Base-by-base conservation (phyloP, 2,329 filamentous ascomycete species). In the Fusarium staphyleae region DNA sequence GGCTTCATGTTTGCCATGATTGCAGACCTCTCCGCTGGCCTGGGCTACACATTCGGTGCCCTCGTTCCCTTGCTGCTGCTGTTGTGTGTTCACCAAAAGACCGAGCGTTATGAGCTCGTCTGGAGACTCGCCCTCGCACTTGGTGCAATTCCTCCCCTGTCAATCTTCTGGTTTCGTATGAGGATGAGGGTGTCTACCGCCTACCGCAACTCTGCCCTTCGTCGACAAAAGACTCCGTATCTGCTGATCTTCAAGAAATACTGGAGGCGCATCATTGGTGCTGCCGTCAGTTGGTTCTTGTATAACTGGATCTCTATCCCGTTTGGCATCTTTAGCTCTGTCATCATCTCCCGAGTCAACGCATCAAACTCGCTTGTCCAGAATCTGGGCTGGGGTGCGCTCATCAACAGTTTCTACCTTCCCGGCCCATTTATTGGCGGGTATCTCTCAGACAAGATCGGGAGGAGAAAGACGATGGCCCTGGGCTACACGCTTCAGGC, bases 1-100 rank as follows among this genome's bases (percentile, higher is more conserved):
- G 81, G 81, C 5, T 81, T 82, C 66, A 77, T 84, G 60, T 82
- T 84, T 52, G 79, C 79, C n/a, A 75, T 83, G 71, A 72, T 82
- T 12, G 74, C 76, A 3, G 77, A 82, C 57, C 67, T 84, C 3
- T 77, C 81, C 0, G 72, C 75, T 3, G 76, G 75, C 3, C 67
- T 83, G 4, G 80, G 80, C 1, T 82, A 80, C 58, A 75, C 79
- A 3, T 79, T 76, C 61, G 77, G 73, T 7, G 77, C 76, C 0
- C 65, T 81, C 0, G 75, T 82, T 0, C 77, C 80, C 2, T 65
- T 84, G n/a, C 70, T 83, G 1, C 62, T 83, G 3, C 72, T 83
- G 2, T 72, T 81, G 0, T 81, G 78, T 56, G 76, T 79, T 9
- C 68, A 76, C n/a, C 71, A 79, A 56, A 56, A 72, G 24, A 72